A percentile compares a stretch with the other conserved stretches of the same genome.
Conservation (phyloP, 2,329 filamentous ascomycete species). For the Aspergillus pseudoglaucus region DNA sequence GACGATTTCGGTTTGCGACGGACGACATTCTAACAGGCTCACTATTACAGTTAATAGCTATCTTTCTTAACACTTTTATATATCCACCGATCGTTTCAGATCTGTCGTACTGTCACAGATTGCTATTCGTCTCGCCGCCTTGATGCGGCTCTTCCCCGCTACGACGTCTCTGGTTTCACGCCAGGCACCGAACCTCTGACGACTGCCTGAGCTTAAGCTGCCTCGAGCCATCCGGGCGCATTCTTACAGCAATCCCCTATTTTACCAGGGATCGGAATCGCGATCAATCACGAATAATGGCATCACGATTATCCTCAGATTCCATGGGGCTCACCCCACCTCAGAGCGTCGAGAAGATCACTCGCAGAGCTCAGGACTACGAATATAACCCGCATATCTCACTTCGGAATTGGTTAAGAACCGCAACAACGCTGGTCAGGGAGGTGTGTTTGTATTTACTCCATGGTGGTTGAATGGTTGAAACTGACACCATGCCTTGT, state of each 20-base stretch:
- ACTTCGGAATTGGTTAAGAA: conserved; percentile 73
- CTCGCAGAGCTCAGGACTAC: conserved; percentile 68
- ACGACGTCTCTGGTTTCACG: conserved; percentile 10
- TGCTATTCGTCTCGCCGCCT: conserved; percentile 9
- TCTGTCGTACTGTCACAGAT: too few species aligned
- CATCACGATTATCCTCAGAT: conserved; percentile 14
- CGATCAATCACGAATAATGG: conserved; percentile 16
- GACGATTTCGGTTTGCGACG: too few species aligned
- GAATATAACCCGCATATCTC: conserved; percentile 71
- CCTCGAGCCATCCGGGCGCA: too few species aligned
- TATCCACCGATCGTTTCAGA: too few species aligned
- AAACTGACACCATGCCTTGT: background rate
- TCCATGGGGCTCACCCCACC: conserved; percentile 43
- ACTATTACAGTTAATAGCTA: background rate
- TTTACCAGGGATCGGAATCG: background rate
- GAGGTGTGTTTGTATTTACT: conserved; percentile 53
- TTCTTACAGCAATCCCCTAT: background rate
- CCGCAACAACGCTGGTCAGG: conserved; percentile 70
- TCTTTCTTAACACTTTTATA: background rate
- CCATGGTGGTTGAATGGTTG: background rate
- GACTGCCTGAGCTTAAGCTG: too few species aligned
- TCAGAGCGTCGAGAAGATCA: conserved; percentile 69
- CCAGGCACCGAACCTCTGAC: conserved; percentile 9
- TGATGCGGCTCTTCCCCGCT: conserved; percentile 16
- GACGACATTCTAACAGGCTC: too few species aligned